These are phyloP conservation scores for Tetradesmus lagerheimii DNA, from an alignment of 139 green algal genomes.

Conservation along the genomic window DNA sequence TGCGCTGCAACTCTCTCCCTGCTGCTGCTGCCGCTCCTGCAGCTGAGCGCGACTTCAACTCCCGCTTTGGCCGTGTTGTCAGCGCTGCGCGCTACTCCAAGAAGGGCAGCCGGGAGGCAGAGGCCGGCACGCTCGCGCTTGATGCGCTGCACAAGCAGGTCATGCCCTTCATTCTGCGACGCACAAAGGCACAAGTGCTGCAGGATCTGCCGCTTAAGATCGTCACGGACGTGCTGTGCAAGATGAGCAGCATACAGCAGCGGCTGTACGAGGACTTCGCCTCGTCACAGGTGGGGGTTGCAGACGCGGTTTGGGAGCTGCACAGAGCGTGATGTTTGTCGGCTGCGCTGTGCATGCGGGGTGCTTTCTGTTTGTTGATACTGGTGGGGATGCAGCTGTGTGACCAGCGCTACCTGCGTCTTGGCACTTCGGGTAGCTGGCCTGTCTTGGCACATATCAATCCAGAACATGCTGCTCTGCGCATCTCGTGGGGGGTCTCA, in stretches of 20 bases:
- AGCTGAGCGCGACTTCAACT: constrained; percentile 84
- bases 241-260: constrained; percentile 87
- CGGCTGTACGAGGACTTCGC: constrained; percentile 89
- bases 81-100: constrained; percentile 66
- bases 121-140: constrained; percentile 86
- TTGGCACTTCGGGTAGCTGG: too few relatives aligned
- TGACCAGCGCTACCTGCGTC: too few relatives aligned
- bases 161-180: constrained; percentile 96
- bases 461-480: too few relatives aligned
- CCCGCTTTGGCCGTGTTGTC: constrained; percentile 86
- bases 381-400: too few relatives aligned
- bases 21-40: not conserved
- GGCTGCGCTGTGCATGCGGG: not conserved
- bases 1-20: not conserved
- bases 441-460: too few relatives aligned
- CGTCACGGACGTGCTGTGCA: constrained; percentile 89
- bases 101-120: constrained; percentile 73
- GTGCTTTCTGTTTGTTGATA: too few relatives aligned
- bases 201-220: constrained; percentile 97
- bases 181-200: constrained; percentile 98
- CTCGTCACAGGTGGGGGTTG: constrained; percentile 51
- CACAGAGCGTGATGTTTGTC: too few relatives aligned
- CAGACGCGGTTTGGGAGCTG: too few relatives aligned
- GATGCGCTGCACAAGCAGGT: constrained; percentile 94
- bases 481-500: too few relatives aligned